These are phyloP conservation scores for Xylaria sp. DNA, from an alignment of 2,329 filamentous ascomycete genomes.

Conservation along the genomic window DNA sequence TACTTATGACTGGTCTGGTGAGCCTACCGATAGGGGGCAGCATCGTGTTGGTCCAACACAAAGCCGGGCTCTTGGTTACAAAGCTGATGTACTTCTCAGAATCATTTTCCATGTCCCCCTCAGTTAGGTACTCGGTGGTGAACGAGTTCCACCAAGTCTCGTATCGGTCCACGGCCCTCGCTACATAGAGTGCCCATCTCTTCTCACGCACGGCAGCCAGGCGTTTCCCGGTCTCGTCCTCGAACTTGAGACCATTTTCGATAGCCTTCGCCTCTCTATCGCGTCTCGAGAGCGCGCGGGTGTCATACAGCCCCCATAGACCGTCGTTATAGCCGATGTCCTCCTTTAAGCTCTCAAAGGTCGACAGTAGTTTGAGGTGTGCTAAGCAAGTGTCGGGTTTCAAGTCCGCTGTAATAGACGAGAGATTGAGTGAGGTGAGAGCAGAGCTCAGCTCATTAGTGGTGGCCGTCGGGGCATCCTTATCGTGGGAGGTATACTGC, in stretches of 20 bases:
- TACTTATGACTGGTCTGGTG: background rate
- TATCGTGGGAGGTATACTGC: constrained; percentile 16
- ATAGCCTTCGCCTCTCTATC: constrained; percentile 12
- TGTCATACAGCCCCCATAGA: constrained; percentile 65
- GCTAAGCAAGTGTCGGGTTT: constrained; percentile 64
- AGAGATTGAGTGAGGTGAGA: constrained; percentile 44
- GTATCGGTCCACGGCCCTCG: constrained; percentile 70
- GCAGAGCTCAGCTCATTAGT: constrained; percentile 33
- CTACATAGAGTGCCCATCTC: constrained; percentile 71
- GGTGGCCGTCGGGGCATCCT: constrained; percentile 16
- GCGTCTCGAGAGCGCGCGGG: constrained; percentile 36
- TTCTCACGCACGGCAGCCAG: constrained; percentile 67
- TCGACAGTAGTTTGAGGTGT: constrained; percentile 73
- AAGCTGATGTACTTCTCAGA: constrained; percentile 40
- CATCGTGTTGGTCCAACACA: constrained; percentile 43
- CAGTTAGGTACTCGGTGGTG: constrained; percentile 35
- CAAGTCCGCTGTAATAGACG: constrained; percentile 38
- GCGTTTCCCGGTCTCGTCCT: constrained; percentile 43
- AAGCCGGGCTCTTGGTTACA: constrained; percentile 27
- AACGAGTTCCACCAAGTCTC: constrained; percentile 63
- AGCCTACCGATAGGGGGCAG: constrained; percentile 62
- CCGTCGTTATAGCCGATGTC: constrained; percentile 67
- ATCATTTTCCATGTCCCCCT: constrained; percentile 40
- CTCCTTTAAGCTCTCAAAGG: constrained; percentile 68
- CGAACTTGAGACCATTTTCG: constrained; percentile 23